Evolutionary conservation across 305 asterid species (phyloP).

Genomic region (Solanum hybrid): DNA sequence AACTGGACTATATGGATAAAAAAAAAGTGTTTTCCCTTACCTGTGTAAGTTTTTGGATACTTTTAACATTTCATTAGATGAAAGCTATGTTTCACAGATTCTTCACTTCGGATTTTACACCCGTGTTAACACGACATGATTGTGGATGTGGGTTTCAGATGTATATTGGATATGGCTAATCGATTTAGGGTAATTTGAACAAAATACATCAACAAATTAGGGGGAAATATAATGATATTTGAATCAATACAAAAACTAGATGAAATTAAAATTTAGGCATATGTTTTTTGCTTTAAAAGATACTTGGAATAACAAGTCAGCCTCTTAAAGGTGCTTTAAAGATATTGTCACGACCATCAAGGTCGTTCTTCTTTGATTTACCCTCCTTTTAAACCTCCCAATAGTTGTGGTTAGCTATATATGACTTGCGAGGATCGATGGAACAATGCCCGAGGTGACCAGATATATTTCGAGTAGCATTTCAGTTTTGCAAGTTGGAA

Average conservation of each 20-base stretch:
- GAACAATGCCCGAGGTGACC: neutral
- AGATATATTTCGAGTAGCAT: neutral
- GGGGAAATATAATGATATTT: neutral
- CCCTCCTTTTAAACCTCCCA: neutral
- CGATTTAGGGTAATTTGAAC: neutral
- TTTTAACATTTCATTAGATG: too few relatives aligned
- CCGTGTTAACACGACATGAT: neutral
- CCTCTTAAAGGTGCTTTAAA: neutral
- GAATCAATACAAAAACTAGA: neutral
- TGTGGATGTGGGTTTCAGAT: neutral
- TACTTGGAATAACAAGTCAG: neutral
- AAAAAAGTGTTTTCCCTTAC: neutral
- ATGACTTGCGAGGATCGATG: neutral
- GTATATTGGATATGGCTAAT: neutral
- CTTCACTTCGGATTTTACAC: neutral
- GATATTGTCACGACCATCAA: neutral
- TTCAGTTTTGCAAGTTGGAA: neutral
- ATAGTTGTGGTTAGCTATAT: neutral
- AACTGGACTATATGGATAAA: too few relatives aligned
- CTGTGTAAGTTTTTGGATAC: neutral
- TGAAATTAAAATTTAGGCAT: neutral
- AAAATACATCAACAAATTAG: too few relatives aligned
- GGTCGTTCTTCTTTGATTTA: neutral
- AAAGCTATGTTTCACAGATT: neutral
- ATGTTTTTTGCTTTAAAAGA: neutral